Percentiles rank a stretch among this genome's conserved stretches.
phyloP scores from a whole-genome alignment of 805 yeast species.

The Lipomyces yamanashiensis region DNA sequence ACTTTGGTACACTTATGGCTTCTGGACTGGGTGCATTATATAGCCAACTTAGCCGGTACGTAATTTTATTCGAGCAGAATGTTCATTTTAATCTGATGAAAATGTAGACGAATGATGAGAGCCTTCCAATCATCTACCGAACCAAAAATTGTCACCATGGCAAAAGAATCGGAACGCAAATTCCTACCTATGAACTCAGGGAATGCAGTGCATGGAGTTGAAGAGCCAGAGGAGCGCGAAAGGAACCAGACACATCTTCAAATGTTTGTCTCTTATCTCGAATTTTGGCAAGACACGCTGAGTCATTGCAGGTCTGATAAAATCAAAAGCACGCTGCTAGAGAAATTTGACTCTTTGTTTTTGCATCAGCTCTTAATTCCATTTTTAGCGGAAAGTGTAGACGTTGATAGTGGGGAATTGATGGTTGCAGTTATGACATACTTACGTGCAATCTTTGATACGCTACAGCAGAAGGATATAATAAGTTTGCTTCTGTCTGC shows the following conservation, averaged over 20 bases:
- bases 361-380: slow-evolving; percentile 42
- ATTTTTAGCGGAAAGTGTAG: slow-evolving; percentile 38
- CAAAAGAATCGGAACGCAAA: slow-evolving; percentile 30
- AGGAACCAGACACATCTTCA: slow-evolving; percentile 26
- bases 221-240: slow-evolving; percentile 21
- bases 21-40: slow-evolving; percentile 44
- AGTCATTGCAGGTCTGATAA: slow-evolving; percentile 32
- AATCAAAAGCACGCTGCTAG: slow-evolving; percentile 32
- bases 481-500: slow-evolving; percentile 13
- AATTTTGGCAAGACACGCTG: slow-evolving; percentile 43
- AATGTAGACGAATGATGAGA: slow-evolving; percentile 23
- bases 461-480: slow-evolving; percentile 20
- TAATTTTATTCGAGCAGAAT: neutral
- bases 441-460: slow-evolving; percentile 39
- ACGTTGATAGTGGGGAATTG: slow-evolving; percentile 31
- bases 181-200: slow-evolving; percentile 18
- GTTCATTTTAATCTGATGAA: neutral
- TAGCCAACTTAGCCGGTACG: slow-evolving; percentile 37
- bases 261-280: slow-evolving; percentile 38
- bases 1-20: slow-evolving; percentile 42
- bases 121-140: slow-evolving; percentile 34
- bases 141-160: slow-evolving; percentile 36
- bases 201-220: slow-evolving; percentile 10
- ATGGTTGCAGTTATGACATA: slow-evolving; percentile 39
- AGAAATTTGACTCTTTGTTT: slow-evolving; percentile 41